Conservation (phyloP, 176 grass and related monocot species). For the Aegilops sharonensis region DNA sequence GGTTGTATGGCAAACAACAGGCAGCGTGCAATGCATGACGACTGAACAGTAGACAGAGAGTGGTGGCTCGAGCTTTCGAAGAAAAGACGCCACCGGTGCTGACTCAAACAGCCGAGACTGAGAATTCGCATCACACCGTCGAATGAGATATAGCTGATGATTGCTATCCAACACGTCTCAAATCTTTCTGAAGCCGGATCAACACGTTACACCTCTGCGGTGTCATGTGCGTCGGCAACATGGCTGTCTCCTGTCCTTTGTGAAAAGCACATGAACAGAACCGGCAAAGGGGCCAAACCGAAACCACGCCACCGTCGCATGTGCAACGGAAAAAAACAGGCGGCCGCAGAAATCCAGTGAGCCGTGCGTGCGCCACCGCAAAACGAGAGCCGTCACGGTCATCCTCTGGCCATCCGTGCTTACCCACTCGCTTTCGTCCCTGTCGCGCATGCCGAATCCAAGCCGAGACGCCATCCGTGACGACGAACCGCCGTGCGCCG, state of each 20-base stretch:
- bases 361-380: not conserved
- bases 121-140: no score
- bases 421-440: not conserved
- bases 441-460: not conserved
- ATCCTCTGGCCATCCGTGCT: not conserved
- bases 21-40: not conserved
- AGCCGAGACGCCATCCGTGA: not conserved
- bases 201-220: not conserved
- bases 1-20: no score
- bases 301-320: not conserved
- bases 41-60: not conserved
- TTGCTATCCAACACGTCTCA: not conserved
- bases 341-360: not conserved
- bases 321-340: not conserved
- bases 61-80: no score
- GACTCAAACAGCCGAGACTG: no score
- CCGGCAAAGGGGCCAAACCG: not conserved
- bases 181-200: not conserved
- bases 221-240: not conserved
- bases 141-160: no score
- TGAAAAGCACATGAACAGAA: not conserved
- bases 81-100: no score
- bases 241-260: not conserved
- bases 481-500: not conserved
- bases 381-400: not conserved